These are phyloP conservation scores for Scenedesmus sp. DNA, from an alignment of 163 green algal species.

Conservation along the genomic window DNA sequence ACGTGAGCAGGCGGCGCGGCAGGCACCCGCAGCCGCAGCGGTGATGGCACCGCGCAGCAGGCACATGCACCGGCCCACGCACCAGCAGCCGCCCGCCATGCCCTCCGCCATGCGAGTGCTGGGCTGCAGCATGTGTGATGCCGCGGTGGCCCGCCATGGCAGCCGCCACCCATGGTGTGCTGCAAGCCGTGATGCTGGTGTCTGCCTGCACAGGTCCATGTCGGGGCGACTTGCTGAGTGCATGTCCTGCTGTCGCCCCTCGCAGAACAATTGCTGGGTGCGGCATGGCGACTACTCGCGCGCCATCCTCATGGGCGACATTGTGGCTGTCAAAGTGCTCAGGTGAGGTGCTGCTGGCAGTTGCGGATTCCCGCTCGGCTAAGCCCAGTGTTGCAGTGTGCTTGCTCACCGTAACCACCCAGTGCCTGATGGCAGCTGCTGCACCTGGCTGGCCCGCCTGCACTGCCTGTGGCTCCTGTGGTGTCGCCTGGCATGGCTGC, in stretches of 20 bases:
- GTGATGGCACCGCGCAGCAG: neutral
- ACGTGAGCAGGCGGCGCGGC: no score
- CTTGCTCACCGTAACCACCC: neutral
- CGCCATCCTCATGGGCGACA: conserved; percentile 42
- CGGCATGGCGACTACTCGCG: conserved; percentile 10
- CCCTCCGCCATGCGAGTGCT: no score
- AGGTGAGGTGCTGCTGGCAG: conserved; percentile 9
- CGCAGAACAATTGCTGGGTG: conserved; percentile 45
- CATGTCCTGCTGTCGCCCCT: neutral
- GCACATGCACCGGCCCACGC: neutral
- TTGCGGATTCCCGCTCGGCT: neutral
- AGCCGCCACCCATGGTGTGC: neutral
- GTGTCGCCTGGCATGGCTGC: neutral
- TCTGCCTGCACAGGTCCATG: no score
- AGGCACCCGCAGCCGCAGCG: neutral
- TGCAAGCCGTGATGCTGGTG: neutral
- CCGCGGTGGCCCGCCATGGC: neutral
- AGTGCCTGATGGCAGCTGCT: neutral
- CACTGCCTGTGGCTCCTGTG: neutral
- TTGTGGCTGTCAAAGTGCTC: conserved; percentile 40
- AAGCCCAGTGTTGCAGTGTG: neutral
- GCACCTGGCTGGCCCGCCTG: neutral
- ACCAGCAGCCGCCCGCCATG: neutral
- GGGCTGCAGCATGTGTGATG: neutral
- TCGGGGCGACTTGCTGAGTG: neutral